phyloP scores from a whole-genome alignment of 139 green algal genomes.

The Zygnema circumcarinatum region DNA sequence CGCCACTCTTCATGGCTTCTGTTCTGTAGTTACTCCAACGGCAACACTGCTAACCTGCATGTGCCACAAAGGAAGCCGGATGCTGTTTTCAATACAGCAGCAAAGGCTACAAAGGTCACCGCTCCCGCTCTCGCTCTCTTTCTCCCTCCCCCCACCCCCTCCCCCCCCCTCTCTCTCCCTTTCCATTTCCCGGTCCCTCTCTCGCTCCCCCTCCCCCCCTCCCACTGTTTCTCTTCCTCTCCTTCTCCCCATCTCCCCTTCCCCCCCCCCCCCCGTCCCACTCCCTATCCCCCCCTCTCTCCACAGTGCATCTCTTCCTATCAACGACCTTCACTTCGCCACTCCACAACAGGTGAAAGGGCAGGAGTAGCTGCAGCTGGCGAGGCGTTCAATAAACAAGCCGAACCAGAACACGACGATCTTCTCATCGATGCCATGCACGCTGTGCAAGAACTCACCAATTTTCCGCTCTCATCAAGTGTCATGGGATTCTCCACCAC shows the following conservation, averaged over 20 bases:
- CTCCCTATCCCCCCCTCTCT: no score
- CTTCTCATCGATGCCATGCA: neutral
- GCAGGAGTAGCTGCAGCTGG: neutral
- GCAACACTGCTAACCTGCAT: constrained; percentile 5
- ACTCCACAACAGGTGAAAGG: no score
- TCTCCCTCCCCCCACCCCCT: neutral
- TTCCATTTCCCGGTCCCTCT: neutral
- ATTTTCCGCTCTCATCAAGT: constrained; percentile 56
- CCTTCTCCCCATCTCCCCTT: no score
- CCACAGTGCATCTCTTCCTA: no score
- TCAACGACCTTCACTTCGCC: no score
- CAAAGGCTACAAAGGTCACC: neutral
- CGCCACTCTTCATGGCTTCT: neutral
- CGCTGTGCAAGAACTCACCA: constrained; percentile 37
- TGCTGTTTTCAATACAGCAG: neutral
- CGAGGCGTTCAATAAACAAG: neutral
- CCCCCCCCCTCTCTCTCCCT: neutral
- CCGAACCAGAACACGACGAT: neutral
- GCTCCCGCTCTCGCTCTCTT: neutral
- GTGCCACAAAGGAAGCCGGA: neutral
- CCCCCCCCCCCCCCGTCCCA: no score
- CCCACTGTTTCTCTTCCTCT: neutral
- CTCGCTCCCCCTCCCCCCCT: neutral
- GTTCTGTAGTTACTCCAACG: neutral
- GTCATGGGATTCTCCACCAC: constrained; percentile 62